Percentiles rank a stretch among this genome's conserved stretches.
These are phyloP conservation scores for Linnemannia exigua DNA, from an alignment of 192 early-diverging fungal species.

Conservation along the genomic window DNA sequence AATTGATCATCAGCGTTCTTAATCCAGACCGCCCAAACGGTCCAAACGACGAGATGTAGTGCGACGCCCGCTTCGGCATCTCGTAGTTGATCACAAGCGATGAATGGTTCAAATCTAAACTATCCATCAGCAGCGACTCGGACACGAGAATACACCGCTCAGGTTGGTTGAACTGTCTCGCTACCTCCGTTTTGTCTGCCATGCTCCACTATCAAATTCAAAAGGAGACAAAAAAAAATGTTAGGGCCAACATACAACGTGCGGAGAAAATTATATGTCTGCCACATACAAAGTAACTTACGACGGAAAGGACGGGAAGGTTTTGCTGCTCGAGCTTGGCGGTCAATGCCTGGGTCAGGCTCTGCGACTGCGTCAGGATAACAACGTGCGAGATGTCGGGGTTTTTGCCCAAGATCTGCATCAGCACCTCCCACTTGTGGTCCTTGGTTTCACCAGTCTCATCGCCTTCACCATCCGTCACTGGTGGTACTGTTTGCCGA, in stretches of 20 bases:
- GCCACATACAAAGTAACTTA: slow-evolving; percentile 14
- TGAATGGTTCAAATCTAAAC: slow-evolving; percentile 45
- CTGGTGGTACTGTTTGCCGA: background rate
- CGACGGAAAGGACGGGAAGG: slow-evolving; percentile 34
- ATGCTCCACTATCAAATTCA: slow-evolving; percentile 46
- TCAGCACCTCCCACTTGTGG: slow-evolving; percentile 35
- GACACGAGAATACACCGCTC: slow-evolving; percentile 45
- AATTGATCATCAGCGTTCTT: slow-evolving; percentile 47
- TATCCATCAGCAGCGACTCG: slow-evolving; percentile 41
- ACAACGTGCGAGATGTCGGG: slow-evolving; percentile 44
- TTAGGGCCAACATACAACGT: background rate
- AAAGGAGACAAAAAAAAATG: background rate
- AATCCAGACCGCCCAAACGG: slow-evolving; percentile 49
- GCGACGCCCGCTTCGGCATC: slow-evolving; percentile 29
- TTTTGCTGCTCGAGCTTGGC: slow-evolving; percentile 25
- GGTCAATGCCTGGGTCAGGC: slow-evolving; percentile 30
- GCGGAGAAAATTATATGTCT: slow-evolving; percentile 9
- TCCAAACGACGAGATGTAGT: slow-evolving; percentile 48
- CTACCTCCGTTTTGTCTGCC: slow-evolving; percentile 52
- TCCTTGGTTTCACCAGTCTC: background rate
- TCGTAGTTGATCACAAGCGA: slow-evolving; percentile 55
- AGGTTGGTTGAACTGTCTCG: slow-evolving; percentile 35
- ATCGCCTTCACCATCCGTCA: background rate
- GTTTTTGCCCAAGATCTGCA: slow-evolving; percentile 37
- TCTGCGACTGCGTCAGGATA: slow-evolving; percentile 54